These are phyloP conservation scores for Hevea brasiliensis DNA, from an alignment of 345 rosid species.

Conservation along the genomic window DNA sequence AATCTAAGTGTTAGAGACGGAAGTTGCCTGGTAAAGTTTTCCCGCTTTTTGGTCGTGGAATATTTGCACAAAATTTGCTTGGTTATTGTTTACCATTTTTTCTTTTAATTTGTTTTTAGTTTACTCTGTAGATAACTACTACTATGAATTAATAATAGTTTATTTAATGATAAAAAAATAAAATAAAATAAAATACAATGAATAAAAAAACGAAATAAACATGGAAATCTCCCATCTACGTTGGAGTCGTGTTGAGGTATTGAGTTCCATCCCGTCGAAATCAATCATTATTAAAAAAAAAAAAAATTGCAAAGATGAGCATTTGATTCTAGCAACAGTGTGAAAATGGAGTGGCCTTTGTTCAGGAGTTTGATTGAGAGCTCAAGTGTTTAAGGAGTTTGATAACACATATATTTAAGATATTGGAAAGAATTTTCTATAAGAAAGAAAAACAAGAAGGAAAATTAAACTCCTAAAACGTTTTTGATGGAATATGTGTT, in stretches of 20 bases:
- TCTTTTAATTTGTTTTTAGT: background rate
- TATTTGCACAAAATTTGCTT: background rate
- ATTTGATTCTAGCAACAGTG: background rate
- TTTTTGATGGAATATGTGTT: background rate
- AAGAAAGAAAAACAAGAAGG: background rate
- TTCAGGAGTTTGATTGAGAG: background rate
- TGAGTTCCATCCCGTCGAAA: too few species aligned
- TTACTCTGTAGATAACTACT: background rate
- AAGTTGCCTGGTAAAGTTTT: background rate
- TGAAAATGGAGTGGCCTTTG: background rate
- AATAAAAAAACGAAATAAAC: background rate
- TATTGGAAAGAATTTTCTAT: background rate
- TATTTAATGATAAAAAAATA: background rate
- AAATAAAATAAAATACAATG: background rate
- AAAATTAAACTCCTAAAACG: background rate
- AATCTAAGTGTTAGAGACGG: constrained; percentile 9
- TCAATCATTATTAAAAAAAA: too few species aligned
- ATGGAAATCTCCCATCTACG: background rate
- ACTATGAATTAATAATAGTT: background rate
- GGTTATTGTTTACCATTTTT: background rate
- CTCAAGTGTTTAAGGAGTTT: background rate
- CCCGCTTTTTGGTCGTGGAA: background rate
- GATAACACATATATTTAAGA: background rate
- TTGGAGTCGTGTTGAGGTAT: too few species aligned
- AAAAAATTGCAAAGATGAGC: background rate